Evolutionary conservation across 2,329 filamentous ascomycete genomes (phyloP).

Genomic region (Alternaria postmessia): DNA sequence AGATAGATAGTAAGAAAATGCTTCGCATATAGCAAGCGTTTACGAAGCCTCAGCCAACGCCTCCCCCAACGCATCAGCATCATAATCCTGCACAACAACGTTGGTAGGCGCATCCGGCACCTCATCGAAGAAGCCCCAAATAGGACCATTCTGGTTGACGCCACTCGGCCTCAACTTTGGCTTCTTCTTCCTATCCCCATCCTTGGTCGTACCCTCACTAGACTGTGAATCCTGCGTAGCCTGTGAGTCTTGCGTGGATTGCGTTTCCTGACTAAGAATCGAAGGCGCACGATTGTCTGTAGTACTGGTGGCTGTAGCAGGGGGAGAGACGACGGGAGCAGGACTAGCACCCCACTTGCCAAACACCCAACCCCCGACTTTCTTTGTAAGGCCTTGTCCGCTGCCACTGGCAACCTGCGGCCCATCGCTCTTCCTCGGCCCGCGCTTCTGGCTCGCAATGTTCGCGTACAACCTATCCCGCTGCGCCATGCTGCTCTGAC

Average conservation of each 20-base stretch:
- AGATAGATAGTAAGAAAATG: conserved; percentile 2
- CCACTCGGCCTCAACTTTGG: conserved; percentile 42
- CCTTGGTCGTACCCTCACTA: conserved; percentile 19
- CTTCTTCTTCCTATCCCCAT: conserved; percentile 25
- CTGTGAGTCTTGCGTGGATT: conserved; percentile 17
- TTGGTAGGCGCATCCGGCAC: conserved; percentile 44
- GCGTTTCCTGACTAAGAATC: conserved; percentile 33
- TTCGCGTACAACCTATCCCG: conserved; percentile 58
- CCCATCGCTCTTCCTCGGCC: conserved; percentile 27
- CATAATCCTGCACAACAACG: conserved; percentile 47
- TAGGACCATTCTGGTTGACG: conserved; percentile 50
- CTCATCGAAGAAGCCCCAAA: conserved; percentile 51
- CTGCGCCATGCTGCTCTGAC: conserved; percentile 63
- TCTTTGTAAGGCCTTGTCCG: conserved; percentile 55
- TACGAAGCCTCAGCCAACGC: conserved; percentile 30
- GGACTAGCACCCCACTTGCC: conserved; percentile 69
- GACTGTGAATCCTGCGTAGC: conserved; percentile 19
- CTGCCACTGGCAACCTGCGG: conserved; percentile 20
- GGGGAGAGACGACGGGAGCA: conserved; percentile 36
- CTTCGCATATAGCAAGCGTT: neutral
- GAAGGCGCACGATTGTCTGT: neutral
- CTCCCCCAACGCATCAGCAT: conserved; percentile 50
- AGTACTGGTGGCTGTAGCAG: conserved; percentile 5
- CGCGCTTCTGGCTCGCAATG: conserved; percentile 39
- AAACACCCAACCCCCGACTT: conserved; percentile 71